Conservation (phyloP, 2,329 filamentous ascomycete genomes). For the Amphichorda felina region DNA sequence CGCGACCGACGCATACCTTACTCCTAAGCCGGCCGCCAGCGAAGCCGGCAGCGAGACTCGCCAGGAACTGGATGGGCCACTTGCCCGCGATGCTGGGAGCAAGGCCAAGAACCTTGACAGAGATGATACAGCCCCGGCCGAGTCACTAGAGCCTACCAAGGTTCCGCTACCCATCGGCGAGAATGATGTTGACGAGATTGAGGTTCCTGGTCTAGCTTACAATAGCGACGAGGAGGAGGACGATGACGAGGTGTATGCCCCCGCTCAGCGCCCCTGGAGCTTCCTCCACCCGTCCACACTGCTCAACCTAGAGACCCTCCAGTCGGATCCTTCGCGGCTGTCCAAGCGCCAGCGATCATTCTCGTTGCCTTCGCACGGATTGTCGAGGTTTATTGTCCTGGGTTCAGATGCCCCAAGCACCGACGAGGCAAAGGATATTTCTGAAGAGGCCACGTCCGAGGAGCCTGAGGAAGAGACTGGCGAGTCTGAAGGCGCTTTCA, state of each 20-base stretch:
- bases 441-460: neutral
- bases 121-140: neutral
- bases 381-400: too few species aligned
- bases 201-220: slow-evolving; percentile 56
- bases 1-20: slow-evolving; percentile 23
- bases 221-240: slow-evolving; percentile 50
- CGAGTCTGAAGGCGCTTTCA: too few species aligned
- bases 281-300: slow-evolving; percentile 10
- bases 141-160: slow-evolving; percentile 14
- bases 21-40: slow-evolving; percentile 8
- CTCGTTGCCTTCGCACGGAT: neutral
- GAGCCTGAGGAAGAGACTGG: neutral
- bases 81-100: neutral
- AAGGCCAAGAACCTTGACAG: neutral
- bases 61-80: neutral
- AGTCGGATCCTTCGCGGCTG: neutral
- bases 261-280: slow-evolving; percentile 33
- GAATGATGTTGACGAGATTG: slow-evolving; percentile 68
- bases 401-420: neutral
- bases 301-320: neutral
- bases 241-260: slow-evolving; percentile 20
- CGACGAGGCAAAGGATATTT: neutral
- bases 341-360: neutral
- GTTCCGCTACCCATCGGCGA: slow-evolving; percentile 58
- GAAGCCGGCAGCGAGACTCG: slow-evolving; percentile 4